These are phyloP conservation scores for Neurospora sp. DNA, from an alignment of 495 filamentous ascomycete species.

Conservation along the genomic window DNA sequence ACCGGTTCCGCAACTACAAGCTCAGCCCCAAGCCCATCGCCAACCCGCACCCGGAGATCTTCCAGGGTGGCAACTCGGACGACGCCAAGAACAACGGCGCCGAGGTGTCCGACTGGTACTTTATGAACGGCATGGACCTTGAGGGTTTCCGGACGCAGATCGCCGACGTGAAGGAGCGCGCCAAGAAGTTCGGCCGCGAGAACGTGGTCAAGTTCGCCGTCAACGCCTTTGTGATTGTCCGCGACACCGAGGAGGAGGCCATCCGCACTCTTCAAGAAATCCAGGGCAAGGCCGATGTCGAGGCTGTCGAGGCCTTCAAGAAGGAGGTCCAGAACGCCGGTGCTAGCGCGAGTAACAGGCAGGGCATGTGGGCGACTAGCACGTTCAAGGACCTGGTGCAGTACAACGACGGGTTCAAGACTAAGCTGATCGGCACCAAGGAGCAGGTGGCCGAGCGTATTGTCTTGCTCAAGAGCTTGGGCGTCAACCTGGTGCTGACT, in stretches of 20 bases:
- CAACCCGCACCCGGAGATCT: slow-evolving; percentile 35
- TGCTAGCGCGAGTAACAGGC: slow-evolving; percentile 28
- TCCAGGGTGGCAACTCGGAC: slow-evolving; percentile 39
- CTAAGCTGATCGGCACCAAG: slow-evolving; percentile 39
- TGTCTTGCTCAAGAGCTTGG: slow-evolving; percentile 35
- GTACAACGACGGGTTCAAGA: slow-evolving; percentile 44
- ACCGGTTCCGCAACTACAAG: slow-evolving; percentile 39
- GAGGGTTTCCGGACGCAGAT: slow-evolving; percentile 39
- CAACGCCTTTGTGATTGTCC: slow-evolving; percentile 38
- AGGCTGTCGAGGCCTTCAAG: slow-evolving; percentile 35
- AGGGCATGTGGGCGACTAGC: slow-evolving; percentile 38
- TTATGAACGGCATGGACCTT: slow-evolving; percentile 42
- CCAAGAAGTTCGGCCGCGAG: slow-evolving; percentile 25
- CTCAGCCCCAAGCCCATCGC: slow-evolving; percentile 35
- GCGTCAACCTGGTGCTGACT: slow-evolving; percentile 31
- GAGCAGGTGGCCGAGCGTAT: slow-evolving; percentile 40
- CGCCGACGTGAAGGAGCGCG: slow-evolving; percentile 30
- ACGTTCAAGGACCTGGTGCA: slow-evolving; percentile 40
- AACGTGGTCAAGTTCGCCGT: slow-evolving; percentile 34
- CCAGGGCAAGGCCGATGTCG: slow-evolving; percentile 38
- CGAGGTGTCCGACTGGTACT: slow-evolving; percentile 36
- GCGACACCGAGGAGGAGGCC: slow-evolving; percentile 40
- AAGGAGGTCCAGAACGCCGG: slow-evolving; percentile 37
- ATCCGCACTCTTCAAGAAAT: slow-evolving; percentile 34
- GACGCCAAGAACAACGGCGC: slow-evolving; percentile 36